Evolutionary conservation across 805 yeast genomes (phyloP).

Genomic region (Saccharomycopsis sp.): DNA sequence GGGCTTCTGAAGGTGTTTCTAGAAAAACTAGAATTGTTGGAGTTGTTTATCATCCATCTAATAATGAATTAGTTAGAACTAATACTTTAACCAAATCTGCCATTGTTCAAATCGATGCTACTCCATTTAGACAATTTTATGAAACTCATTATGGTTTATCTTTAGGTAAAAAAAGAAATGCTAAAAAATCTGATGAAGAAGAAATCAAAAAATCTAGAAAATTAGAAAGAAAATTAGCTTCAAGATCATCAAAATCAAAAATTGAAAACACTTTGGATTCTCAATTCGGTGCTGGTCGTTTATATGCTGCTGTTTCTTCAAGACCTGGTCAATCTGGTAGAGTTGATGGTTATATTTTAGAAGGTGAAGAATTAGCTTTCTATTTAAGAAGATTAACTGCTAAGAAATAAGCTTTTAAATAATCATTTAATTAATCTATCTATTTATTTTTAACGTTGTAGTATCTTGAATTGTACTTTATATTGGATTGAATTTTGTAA

Average conservation of each 20-base stretch:
- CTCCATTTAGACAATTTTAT: conserved; percentile 99
- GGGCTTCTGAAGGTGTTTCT: conserved; percentile 98
- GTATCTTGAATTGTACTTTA: background rate
- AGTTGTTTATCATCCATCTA: conserved; percentile 99
- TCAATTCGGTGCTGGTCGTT: conserved; percentile 98
- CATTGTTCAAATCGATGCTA: conserved; percentile 98
- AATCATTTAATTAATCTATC: background rate
- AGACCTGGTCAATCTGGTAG: conserved; percentile 99
- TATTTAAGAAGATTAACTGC: conserved; percentile 99
- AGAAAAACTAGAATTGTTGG: conserved; percentile 98
- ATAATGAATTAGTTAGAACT: conserved; percentile 99
- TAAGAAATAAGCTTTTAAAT: conserved; percentile 65
- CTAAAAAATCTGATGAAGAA: conserved; percentile 38
- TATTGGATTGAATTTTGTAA: too few relatives aligned
- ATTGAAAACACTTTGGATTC: conserved; percentile 85
- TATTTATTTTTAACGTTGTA: background rate
- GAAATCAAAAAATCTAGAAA: conserved; percentile 69
- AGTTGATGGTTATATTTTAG: conserved; percentile 99
- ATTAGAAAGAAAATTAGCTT: conserved; percentile 60
- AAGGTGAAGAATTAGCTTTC: conserved; percentile 99
- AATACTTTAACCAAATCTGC: conserved; percentile 99
- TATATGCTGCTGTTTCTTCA: conserved; percentile 96
- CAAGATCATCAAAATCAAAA: conserved; percentile 79
- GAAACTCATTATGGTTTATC: conserved; percentile 96
- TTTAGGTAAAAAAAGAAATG: conserved; percentile 75